Conservation (phyloP, 2,329 filamentous ascomycete species). For the Xylaria sp. region DNA sequence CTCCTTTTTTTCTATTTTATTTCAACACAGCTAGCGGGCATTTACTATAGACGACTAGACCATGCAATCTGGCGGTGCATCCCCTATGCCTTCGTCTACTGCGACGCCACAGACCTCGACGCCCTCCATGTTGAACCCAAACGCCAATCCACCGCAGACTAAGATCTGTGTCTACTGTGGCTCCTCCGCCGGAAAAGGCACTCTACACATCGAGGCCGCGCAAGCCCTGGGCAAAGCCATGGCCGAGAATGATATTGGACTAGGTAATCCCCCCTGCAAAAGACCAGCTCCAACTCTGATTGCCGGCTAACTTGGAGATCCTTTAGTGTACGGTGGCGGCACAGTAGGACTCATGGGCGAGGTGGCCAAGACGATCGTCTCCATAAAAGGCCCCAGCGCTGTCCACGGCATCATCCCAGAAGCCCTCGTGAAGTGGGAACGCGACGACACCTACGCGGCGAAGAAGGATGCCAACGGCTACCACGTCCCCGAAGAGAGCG, state of each 20-base stretch:
- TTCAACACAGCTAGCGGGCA: not conserved
- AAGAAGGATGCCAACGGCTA: slow-evolving; percentile 54
- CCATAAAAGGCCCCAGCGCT: slow-evolving; percentile 76
- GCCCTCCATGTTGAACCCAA: slow-evolving; percentile 38
- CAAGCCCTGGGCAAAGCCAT: slow-evolving; percentile 75
- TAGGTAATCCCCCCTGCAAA: too few species aligned
- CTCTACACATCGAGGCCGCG: slow-evolving; percentile 79
- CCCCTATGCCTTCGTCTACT: slow-evolving; percentile 43
- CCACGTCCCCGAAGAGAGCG: slow-evolving; percentile 64
- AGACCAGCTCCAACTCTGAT: slow-evolving; percentile 29
- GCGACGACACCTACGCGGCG: slow-evolving; percentile 61
- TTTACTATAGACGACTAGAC: slow-evolving; percentile 14
- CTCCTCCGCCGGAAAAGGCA: slow-evolving; percentile 73
- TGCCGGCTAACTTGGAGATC: slow-evolving; percentile 18
- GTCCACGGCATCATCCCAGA: slow-evolving; percentile 95
- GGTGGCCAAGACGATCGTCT: slow-evolving; percentile 82
- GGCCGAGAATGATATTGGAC: slow-evolving; percentile 75
- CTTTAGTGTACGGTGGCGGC: slow-evolving; percentile 86
- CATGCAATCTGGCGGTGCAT: slow-evolving; percentile 50
- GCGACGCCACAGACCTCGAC: slow-evolving; percentile 42
- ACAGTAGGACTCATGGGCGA: slow-evolving; percentile 97
- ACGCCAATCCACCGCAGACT: slow-evolving; percentile 50
- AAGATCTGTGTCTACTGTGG: slow-evolving; percentile 97
- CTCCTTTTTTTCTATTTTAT: not conserved
- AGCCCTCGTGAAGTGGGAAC: slow-evolving; percentile 81